Evolutionary conservation across 768 basidiomycete species (phyloP), one percentile per base, ranked within the genome.

Genomic region (Hygrophorus russula): DNA sequence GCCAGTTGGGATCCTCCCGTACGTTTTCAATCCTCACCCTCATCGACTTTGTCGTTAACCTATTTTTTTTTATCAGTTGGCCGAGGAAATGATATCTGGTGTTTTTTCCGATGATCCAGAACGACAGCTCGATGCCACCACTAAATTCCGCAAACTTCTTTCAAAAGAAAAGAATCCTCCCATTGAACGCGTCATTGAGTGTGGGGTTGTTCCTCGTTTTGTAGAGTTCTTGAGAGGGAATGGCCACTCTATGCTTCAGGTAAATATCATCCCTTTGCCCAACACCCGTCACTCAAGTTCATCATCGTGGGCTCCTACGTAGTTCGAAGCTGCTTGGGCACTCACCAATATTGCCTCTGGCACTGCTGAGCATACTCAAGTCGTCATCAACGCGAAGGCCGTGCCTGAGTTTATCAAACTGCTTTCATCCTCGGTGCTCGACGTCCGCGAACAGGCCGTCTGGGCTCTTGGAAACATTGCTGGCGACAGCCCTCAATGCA

Each of bases 161-260:
- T 97, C 93, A 52, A 99, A 99, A 69, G 96, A 99, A 70, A 94
- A 93, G 71, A 99, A 97, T 61, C 96, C 96, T 37, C 96, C 94
- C 14, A 99, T 99, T 60, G 96, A 99, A 62, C 80, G 82, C 61
- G 96, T 99, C 53, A 98, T 94, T 61, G 89, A 92, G 54, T 96
- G 92, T 63, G 87, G 90, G 45, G 96, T 99, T 33, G 90, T 99
- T 31, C 86, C 90, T 48, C 87, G 94, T 46, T 98, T 99, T 53
- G 96, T 99, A 36, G 82, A 96, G 62, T 98, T 99, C 65, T 68
- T 99, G 51, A 73, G 76, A 53, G 24, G 24, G 24, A 73, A 65
- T 31, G 82, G 82, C 29, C 76, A 82, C 51, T 78, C 85, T 15
- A 85, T 89, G 86, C 78, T 89, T 53, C 86, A 89, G 71, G 86